phyloP scores from a whole-genome alignment of 176 grass and related monocot species.

The Zea luxurians region DNA sequence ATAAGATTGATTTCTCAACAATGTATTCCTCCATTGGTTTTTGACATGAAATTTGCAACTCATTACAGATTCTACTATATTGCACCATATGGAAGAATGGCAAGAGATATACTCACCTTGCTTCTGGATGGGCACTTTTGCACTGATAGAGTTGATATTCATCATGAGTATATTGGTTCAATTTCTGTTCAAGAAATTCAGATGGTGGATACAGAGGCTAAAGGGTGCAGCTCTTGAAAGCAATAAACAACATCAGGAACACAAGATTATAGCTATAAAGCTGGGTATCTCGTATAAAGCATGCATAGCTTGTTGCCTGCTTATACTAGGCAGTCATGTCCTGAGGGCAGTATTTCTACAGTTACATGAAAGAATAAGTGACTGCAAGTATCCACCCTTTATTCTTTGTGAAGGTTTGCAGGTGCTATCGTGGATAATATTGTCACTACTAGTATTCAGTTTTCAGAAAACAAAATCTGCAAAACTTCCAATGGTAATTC shows the following conservation, averaged over 20 bases:
- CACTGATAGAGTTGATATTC: conserved; percentile 60
- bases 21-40: conserved; percentile 3
- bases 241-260: conserved; percentile 32
- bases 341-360: conserved; percentile 46
- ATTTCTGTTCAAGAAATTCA: conserved; percentile 57
- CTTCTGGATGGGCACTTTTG: conserved; percentile 61
- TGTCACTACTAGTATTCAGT: conserved; percentile 54
- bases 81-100: conserved; percentile 64
- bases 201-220: conserved; percentile 43
- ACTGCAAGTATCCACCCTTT: conserved; percentile 55
- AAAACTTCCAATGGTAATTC: conserved; percentile 60
- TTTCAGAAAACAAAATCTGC: conserved; percentile 61
- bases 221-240: conserved; percentile 37
- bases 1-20: conserved; percentile 8
- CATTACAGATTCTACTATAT: conserved; percentile 52
- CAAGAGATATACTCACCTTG: conserved; percentile 58
- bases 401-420: conserved; percentile 61
- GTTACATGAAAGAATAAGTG: conserved; percentile 39
- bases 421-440: conserved; percentile 72
- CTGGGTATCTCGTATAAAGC: conserved; percentile 63
- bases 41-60: conserved; percentile 22
- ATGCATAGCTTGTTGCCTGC: conserved; percentile 66
- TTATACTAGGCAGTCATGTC: conserved; percentile 57
- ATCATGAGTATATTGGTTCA: conserved; percentile 47
- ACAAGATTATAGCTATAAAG: conserved; percentile 41